Evolutionary conservation across 495 filamentous ascomycete genomes (phyloP).

Genomic region (Penicillium longicatenatum): DNA sequence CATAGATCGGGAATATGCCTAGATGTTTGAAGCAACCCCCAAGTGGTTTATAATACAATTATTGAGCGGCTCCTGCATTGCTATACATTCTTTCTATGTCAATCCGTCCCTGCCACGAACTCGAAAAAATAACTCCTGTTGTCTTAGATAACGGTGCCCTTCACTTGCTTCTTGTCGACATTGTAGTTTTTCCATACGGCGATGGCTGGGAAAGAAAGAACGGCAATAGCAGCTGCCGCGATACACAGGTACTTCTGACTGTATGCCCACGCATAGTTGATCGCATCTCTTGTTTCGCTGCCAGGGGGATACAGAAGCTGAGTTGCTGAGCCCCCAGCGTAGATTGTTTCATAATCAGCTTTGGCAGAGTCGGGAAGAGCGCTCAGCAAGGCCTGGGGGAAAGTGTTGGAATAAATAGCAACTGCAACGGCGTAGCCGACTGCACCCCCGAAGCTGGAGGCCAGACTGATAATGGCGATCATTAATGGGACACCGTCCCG

Average conservation of each 20-base stretch:
- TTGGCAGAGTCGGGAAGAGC: constrained; percentile 42
- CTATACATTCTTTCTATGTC: too few relatives aligned
- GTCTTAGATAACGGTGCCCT: constrained; percentile 33
- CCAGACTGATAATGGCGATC: constrained; percentile 63
- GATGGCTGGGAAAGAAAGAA: constrained; percentile 33
- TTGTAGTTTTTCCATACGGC: constrained; percentile 41
- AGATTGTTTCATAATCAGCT: constrained; percentile 43
- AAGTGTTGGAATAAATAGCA: constrained; percentile 64
- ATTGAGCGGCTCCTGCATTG: too few relatives aligned
- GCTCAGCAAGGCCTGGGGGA: constrained; percentile 52
- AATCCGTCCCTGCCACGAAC: too few relatives aligned
- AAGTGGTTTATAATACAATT: too few relatives aligned
- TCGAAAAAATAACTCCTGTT: not conserved
- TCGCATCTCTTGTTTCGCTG: constrained; percentile 37
- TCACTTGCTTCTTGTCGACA: constrained; percentile 44
- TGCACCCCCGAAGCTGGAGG: constrained; percentile 60
- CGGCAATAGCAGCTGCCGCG: constrained; percentile 39
- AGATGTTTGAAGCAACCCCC: too few relatives aligned
- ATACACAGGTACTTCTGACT: constrained; percentile 59
- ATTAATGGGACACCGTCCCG: constrained; percentile 64
- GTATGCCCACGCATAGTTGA: constrained; percentile 59
- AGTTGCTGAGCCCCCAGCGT: constrained; percentile 19
- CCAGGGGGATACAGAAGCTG: constrained; percentile 18
- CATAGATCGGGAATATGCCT: too few relatives aligned
- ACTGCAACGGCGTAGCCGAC: constrained; percentile 61